These are phyloP conservation scores for Agroathelia rolfsii DNA, from an alignment of 1,284 basidiomycete species.

Conservation along the genomic window DNA sequence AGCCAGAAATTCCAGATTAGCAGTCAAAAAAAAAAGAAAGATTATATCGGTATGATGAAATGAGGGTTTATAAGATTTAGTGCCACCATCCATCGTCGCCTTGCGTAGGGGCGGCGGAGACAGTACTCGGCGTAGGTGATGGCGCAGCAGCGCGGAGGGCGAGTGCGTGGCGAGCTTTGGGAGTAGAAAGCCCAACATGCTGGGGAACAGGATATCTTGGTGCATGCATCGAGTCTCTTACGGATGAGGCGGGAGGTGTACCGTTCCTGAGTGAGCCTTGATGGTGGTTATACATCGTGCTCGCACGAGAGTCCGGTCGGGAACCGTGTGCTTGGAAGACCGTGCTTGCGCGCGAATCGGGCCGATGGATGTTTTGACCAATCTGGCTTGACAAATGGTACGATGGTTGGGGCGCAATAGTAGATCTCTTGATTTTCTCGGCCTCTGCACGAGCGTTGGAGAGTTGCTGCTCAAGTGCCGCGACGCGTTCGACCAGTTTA, in stretches of 20 bases:
- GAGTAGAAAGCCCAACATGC: slow-evolving; percentile 25
- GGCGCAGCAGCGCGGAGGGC: slow-evolving; percentile 26
- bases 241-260: slow-evolving; percentile 45
- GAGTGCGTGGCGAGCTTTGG: slow-evolving; percentile 27
- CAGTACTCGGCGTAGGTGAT: slow-evolving; percentile 65
- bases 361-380: slow-evolving; percentile 37
- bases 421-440: slow-evolving; percentile 38
- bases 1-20: too few relatives aligned
- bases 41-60: slow-evolving; percentile 1
- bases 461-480: slow-evolving; percentile 51
- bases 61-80: slow-evolving; percentile 22
- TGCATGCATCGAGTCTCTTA: slow-evolving; percentile 70
- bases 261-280: slow-evolving; percentile 25
- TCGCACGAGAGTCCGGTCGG: too few relatives aligned
- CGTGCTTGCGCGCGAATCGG: slow-evolving; percentile 63
- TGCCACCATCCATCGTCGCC: slow-evolving; percentile 71
- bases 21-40: slow-evolving; percentile 15
- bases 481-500: slow-evolving; percentile 56
- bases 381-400: too few relatives aligned
- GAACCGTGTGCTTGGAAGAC: too few relatives aligned
- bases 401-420: slow-evolving; percentile 17
- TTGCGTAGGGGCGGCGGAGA: slow-evolving; percentile 59
- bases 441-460: slow-evolving; percentile 49
- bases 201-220: slow-evolving; percentile 33
- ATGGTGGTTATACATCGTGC: too few relatives aligned